Conservation (phyloP, 2,329 filamentous ascomycete species). For the Grosmannia huntii region DNA sequence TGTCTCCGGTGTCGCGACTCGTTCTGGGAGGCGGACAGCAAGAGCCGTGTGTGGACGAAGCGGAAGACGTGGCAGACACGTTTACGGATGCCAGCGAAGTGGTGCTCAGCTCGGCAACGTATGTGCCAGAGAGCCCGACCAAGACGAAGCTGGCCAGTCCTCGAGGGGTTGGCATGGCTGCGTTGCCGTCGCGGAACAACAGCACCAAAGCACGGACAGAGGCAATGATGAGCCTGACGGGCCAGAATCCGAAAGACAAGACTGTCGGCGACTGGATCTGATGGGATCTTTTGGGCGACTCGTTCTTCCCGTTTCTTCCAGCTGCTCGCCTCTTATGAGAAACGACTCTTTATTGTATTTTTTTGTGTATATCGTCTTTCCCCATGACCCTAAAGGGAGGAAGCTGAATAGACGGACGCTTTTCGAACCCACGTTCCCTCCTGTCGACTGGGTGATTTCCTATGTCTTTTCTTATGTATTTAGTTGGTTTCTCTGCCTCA, state of each 20-base stretch:
- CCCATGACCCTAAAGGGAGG: background rate
- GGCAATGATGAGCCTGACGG: background rate
- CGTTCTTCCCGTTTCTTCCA: too few relatives aligned
- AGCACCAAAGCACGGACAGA: slow-evolving; percentile 2
- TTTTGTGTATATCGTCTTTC: background rate
- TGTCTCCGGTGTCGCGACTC: slow-evolving; percentile 24
- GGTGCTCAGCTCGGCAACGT: too few relatives aligned
- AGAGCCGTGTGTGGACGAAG: slow-evolving; percentile 15
- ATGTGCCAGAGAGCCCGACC: slow-evolving; percentile 17
- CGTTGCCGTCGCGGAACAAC: slow-evolving; percentile 15
- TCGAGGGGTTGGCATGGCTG: slow-evolving; percentile 28
- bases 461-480: background rate
- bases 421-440: background rate
- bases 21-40: background rate
- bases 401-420: background rate
- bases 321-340: background rate
- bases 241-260: slow-evolving; percentile 1
- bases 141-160: slow-evolving; percentile 29
- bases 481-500: background rate
- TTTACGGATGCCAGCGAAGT: too few relatives aligned
- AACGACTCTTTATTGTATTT: background rate
- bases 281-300: background rate
- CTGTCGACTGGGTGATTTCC: background rate
- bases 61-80: background rate
- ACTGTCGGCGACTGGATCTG: slow-evolving; percentile 12